Evolutionary conservation across 2,329 filamentous ascomycete genomes (phyloP).

Genomic region (Epicoccum nigrum): DNA sequence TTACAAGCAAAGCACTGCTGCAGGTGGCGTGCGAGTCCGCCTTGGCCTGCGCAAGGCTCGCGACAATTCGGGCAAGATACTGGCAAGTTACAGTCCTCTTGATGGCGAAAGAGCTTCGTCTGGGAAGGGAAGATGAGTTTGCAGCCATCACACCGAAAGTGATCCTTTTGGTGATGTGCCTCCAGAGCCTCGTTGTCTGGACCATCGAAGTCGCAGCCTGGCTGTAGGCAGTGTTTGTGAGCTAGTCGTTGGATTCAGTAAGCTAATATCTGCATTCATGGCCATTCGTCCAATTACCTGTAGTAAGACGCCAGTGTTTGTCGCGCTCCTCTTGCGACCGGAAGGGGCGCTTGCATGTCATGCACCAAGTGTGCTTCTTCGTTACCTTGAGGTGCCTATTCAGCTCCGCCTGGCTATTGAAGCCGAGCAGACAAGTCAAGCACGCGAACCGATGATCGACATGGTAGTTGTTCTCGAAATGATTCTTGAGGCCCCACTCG

Average conservation of each 20-base stretch:
- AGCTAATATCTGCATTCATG: not conserved
- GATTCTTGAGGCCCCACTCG: constrained; percentile 40
- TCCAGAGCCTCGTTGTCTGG: constrained; percentile 23
- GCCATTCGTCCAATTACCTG: constrained; percentile 20
- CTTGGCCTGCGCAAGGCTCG: constrained; percentile 25
- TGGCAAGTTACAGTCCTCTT: constrained; percentile 27
- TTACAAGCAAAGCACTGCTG: constrained; percentile 31
- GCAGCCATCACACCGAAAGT: constrained; percentile 43
- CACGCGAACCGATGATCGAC: constrained; percentile 38
- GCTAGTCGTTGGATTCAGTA: constrained; percentile 10
- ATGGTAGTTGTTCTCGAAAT: constrained; percentile 42
- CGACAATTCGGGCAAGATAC: constrained; percentile 30
- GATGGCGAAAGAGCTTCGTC: constrained; percentile 36
- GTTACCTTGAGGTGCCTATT: constrained; percentile 32
- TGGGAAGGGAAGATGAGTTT: constrained; percentile 34
- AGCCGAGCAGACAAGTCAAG: constrained; percentile 37
- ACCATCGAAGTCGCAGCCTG: constrained; percentile 42
- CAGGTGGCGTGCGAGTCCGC: constrained; percentile 27
- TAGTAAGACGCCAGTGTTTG: constrained; percentile 40
- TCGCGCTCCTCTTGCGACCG: constrained; percentile 40
- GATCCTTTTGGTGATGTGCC: constrained; percentile 34
- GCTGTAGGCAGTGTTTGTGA: constrained; percentile 42
- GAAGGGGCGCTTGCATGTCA: constrained; percentile 36
- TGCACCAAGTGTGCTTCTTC: constrained; percentile 39
- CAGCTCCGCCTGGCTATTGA: constrained; percentile 27